Percentiles rank a stretch among this genome's conserved stretches.
Evolutionary conservation across 352 stramenopile species (phyloP).

Genomic region (Pythium periplocum): DNA sequence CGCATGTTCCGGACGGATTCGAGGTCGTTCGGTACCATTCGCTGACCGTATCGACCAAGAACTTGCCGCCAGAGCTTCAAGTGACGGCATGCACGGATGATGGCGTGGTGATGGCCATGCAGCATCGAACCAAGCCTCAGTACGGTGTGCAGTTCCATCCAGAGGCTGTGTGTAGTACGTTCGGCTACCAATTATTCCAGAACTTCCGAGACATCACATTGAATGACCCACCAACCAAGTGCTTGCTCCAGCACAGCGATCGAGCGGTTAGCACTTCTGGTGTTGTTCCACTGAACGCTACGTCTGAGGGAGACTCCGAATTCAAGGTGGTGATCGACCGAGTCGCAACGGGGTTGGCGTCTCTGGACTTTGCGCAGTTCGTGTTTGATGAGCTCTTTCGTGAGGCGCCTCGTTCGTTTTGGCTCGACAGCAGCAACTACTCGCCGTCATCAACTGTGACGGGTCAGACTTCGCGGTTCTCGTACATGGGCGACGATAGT

Average conservation of each 20-base stretch:
- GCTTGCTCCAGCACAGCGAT: conserved; percentile 37
- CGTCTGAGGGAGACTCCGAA: conserved; percentile 3
- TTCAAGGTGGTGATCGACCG: conserved; percentile 39
- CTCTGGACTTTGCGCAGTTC: conserved; percentile 52
- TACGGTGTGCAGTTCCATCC: conserved; percentile 98
- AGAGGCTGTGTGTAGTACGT: conserved; percentile 90
- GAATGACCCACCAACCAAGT: conserved; percentile 28
- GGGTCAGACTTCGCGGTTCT: conserved; percentile 38
- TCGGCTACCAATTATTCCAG: conserved; percentile 81
- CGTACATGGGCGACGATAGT: conserved; percentile 66
- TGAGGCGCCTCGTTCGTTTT: conserved; percentile 49
- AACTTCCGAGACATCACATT: conserved; percentile 86
- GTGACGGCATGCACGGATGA: conserved; percentile 65
- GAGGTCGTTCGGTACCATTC: conserved; percentile 97
- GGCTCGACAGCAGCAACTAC: conserved; percentile 80
- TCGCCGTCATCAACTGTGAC: background rate
- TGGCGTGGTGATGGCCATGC: conserved; percentile 87
- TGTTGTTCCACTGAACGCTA: background rate
- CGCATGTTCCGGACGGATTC: conserved; percentile 60
- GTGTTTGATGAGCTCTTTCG: conserved; percentile 58
- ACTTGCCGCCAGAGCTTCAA: conserved; percentile 35
- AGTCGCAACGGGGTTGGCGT: conserved; percentile 28
- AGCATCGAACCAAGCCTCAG: conserved; percentile 79
- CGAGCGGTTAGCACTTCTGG: background rate
- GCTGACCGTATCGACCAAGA: conserved; percentile 71